Percentiles rank a stretch among this genome's conserved stretches.
phyloP scores from a whole-genome alignment of 805 yeast genomes.

The Diddensiella caesifluorescens region DNA sequence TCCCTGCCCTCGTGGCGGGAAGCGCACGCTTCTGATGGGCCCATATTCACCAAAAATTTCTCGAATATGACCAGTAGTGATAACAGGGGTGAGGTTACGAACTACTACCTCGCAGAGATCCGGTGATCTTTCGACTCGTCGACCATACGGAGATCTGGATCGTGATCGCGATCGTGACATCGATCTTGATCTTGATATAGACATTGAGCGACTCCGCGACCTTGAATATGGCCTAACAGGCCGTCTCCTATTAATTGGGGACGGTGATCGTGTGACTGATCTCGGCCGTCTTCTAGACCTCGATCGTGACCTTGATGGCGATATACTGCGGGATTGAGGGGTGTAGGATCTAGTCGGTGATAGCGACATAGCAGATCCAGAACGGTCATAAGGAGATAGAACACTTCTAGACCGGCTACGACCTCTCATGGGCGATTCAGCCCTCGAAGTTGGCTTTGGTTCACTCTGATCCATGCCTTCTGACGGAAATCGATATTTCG shows the following conservation, averaged over 20 bases:
- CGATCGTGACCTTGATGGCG: constrained; percentile 8
- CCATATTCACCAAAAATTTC: constrained; percentile 22
- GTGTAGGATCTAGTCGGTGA: too few species aligned
- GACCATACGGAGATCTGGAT: background rate
- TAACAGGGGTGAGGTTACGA: constrained; percentile 4
- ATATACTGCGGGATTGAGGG: background rate
- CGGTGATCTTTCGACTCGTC: background rate
- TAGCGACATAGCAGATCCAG: too few species aligned
- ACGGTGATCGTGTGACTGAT: constrained; percentile 5
- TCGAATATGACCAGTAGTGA: constrained; percentile 12
- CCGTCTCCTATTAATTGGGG: background rate
- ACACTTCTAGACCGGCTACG: too few species aligned
- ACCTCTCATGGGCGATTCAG: too few species aligned
- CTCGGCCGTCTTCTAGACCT: constrained; percentile 9
- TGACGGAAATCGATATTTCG: too few species aligned
- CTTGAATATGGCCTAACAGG: constrained; percentile 7
- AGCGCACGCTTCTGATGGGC: constrained; percentile 7
- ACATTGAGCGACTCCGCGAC: constrained; percentile 5
- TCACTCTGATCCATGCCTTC: too few species aligned
- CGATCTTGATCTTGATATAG: constrained; percentile 11
- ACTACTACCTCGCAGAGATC: constrained; percentile 6
- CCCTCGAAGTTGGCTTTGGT: too few species aligned
- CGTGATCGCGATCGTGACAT: constrained; percentile 2
- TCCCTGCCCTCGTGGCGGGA: constrained; percentile 1
- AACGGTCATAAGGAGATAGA: too few species aligned